Evolutionary conservation across 257 asterid genomes (phyloP), one percentile per base, ranked within the genome.

Genomic region (Linaria vulgaris): DNA sequence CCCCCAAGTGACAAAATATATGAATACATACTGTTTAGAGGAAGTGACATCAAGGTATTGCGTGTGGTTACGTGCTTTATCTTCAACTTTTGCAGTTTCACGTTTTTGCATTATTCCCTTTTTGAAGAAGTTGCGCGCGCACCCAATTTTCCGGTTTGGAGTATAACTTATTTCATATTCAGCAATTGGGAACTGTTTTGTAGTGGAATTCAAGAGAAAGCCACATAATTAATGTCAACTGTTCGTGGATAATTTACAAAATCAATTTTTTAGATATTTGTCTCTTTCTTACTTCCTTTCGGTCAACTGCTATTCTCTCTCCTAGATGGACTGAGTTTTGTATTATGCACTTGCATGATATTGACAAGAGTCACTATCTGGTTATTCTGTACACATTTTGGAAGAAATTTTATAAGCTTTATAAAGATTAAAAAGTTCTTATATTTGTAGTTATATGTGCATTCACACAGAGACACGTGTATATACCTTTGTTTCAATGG

Each of bases 1-100:
- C 97, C 87, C 63, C 94, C 97, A 0, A 76, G 95, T 38, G 99
- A 89, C 72, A 92, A 83, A 74, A 70, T 85, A 61, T 92, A 89
- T 74, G 99, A 92, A 38, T 92, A 85, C 79, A 92, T 92, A 59
- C 86, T 92, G 23, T 92, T 92, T 54, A 86, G 97, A 59, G 97
- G 99, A 73, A 89, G 83, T 78, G 99, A 92, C 70, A 89, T 92
- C 65, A 92, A 87, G 97, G 99, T 92, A 70, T 22, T 38, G 55
- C 30, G 12, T 47, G 45, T 59, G 34, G 1, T 69, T 39, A 17
- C 9, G 0, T 7, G n/a, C 25, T 31, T 12, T 50, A 16, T 65
- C 57, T 44, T 34, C 41, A 16, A 37, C 20, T 23, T 5, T 20
- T 68, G 14, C 31, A 43, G 23, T 19, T 63, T 61, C 57, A 14